Evolutionary conservation across 2,329 filamentous ascomycete species (phyloP), one percentile per base, ranked within the genome.

Genomic region (Hypoxylon sp.): DNA sequence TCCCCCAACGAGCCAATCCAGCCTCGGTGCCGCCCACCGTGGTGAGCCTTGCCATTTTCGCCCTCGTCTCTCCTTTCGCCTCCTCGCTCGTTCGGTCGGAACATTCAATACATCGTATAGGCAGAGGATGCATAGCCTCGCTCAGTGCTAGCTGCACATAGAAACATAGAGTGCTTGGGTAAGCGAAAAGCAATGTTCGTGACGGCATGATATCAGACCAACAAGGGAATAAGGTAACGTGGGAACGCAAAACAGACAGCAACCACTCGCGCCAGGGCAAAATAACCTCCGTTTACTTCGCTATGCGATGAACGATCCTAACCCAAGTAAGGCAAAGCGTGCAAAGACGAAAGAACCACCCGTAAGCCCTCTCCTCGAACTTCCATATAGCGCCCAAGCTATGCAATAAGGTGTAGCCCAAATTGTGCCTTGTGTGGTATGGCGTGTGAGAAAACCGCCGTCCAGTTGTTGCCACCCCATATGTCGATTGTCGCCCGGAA

Each of bases 101-200:
- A 44, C 26, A 31, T 21, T 16, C 36, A 30, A 23, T 37, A 49
- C 19, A 41, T 35, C 40, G 30, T 30, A 31, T 16, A 49, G 11
- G 37, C 19, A 45, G 37, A 32, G 20, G 25, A 37, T 37, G 34
- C 16, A 27, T 32, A 51, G 38, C 44, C 44, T 43, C 44, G 16
- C 8, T 19, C 16, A 25, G 23, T 12, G 37, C 23, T 36, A 52
- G 48, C 40, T 57, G 41, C 49, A 51, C 12, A 30, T 35, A 8
- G 21, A 42, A 45, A 34, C 19, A 52, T 36, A 35, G 26, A 40
- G 20, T 15, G 27, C n/a, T n/a, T n/a, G n/a, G n/a, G n/a, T n/a
- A n/a, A n/a, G n/a, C n/a, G n/a, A n/a, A 44, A 53, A 51, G 26
- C 44, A 55, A 45, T 49, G 41, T 51, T 59, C 56, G 41, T 59